Conservation (phyloP, 2,329 filamentous ascomycete genomes). For the Xylariaceae sp. region DNA sequence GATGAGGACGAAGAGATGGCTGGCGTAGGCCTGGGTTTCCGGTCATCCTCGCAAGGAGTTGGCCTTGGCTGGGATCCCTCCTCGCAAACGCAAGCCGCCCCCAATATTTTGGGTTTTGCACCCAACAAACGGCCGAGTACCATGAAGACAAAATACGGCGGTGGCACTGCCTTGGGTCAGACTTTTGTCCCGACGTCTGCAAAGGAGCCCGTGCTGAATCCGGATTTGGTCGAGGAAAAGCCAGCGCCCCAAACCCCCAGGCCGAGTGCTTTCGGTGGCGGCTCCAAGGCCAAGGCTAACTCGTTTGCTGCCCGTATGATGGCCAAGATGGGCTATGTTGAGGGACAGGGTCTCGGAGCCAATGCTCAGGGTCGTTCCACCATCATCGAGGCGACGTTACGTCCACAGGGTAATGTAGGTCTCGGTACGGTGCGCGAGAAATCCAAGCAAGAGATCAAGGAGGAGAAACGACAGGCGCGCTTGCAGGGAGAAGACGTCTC, state of each 20-base stretch:
- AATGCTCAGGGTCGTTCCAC: slow-evolving; percentile 79
- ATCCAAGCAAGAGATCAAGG: slow-evolving; percentile 74
- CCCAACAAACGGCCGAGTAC: slow-evolving; percentile 28
- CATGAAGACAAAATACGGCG: slow-evolving; percentile 36
- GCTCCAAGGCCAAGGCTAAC: slow-evolving; percentile 42
- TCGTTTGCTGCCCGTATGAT: slow-evolving; percentile 95
- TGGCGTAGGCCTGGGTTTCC: slow-evolving; percentile 47
- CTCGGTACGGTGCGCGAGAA: slow-evolving; percentile 88
- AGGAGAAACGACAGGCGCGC: slow-evolving; percentile 75
- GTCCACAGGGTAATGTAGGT: slow-evolving; percentile 72
- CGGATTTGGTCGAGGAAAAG: slow-evolving; percentile 32
- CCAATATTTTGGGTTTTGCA: slow-evolving; percentile 25
- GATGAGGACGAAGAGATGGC: slow-evolving; percentile 37
- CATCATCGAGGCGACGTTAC: slow-evolving; percentile 83
- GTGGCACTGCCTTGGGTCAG: slow-evolving; percentile 46
- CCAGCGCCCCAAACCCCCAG: slow-evolving; percentile 34
- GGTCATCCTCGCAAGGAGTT: slow-evolving; percentile 29
- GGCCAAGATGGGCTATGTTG: slow-evolving; percentile 95
- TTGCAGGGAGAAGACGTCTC: slow-evolving; percentile 70
- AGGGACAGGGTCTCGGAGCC: slow-evolving; percentile 51
- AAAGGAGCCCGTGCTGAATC: slow-evolving; percentile 48
- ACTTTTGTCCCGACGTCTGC: slow-evolving; percentile 62
- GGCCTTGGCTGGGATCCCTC: slow-evolving; percentile 33
- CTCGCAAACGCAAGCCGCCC: slow-evolving; percentile 21
- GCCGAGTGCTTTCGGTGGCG: slow-evolving; percentile 49